Conservation (phyloP, 2,329 filamentous ascomycete species). For the Magnaporthiopsis incrustans region DNA sequence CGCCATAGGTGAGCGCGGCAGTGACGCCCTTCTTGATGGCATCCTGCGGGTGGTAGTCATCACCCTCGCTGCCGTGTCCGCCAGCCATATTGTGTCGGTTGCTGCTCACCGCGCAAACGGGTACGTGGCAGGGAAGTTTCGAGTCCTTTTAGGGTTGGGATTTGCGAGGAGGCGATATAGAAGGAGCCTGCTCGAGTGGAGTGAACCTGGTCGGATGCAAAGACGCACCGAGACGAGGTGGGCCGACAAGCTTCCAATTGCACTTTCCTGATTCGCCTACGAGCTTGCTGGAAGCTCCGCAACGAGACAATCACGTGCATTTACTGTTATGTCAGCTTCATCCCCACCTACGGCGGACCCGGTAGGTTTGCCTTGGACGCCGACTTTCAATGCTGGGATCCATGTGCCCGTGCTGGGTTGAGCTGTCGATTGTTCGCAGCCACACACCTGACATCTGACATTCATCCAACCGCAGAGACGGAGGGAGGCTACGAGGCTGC, state of each 20-base stretch:
- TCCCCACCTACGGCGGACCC: no score
- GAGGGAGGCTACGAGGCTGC: slow-evolving; percentile 14
- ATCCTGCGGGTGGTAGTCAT: slow-evolving; percentile 38
- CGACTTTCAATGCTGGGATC: not conserved
- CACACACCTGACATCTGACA: not conserved
- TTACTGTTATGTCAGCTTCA: not conserved
- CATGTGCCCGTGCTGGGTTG: no score
- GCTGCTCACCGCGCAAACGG: not conserved
- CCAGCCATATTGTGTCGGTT: not conserved
- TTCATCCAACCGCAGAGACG: not conserved
- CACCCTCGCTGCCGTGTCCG: slow-evolving; percentile 14
- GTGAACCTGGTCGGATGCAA: not conserved
- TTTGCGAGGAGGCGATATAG: not conserved
- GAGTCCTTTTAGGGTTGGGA: not conserved
- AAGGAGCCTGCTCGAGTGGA: not conserved
- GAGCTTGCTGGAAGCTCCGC: not conserved
- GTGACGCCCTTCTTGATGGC: slow-evolving; percentile 48
- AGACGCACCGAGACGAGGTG: slow-evolving; percentile 2
- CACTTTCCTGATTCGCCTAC: slow-evolving; percentile 5
- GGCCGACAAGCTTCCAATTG: slow-evolving; percentile 7
- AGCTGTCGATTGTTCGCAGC: not conserved
- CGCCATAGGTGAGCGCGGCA: slow-evolving; percentile 46
- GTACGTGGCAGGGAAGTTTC: not conserved
- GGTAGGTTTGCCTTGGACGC: not conserved
- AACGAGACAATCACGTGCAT: not conserved